Percentiles rank a stretch among this genome's conserved stretches.
Conservation (phyloP, 2,329 filamentous ascomycete species). For the Neocucurbitaria cava region DNA sequence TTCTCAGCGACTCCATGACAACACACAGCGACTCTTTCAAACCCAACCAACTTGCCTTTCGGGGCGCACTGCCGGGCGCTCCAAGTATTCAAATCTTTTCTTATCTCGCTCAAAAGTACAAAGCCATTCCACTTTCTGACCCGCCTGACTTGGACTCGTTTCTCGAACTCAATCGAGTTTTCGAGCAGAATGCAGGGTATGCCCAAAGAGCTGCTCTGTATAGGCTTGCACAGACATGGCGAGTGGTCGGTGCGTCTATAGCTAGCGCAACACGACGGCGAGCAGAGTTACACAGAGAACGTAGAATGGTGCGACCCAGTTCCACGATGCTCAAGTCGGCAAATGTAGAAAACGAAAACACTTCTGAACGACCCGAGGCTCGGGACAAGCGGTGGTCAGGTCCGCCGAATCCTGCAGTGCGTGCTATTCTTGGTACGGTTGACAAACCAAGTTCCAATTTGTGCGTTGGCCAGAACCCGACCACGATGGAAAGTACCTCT, state of each 20-base stretch:
- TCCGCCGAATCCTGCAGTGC: constrained; percentile 39
- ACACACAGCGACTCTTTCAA: constrained; percentile 49
- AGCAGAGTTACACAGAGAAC: constrained; percentile 41
- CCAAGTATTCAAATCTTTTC: constrained; percentile 47
- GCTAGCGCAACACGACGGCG: constrained; percentile 56
- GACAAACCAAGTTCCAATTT: constrained; percentile 35
- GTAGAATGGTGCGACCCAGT: constrained; percentile 32
- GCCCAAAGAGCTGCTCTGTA: constrained; percentile 59
- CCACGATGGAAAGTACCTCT: constrained; percentile 56
- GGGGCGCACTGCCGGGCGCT: constrained; percentile 56
- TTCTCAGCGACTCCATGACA: constrained; percentile 59
- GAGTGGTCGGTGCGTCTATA: constrained; percentile 60
- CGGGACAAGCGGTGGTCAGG: constrained; percentile 29
- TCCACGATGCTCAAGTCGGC: constrained; percentile 14
- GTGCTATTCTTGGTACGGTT: constrained; percentile 41
- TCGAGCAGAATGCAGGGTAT: constrained; percentile 62
- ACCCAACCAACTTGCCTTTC: constrained; percentile 57
- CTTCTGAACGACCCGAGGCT: constrained; percentile 23
- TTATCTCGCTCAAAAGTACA: constrained; percentile 55
- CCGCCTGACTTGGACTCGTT: constrained; percentile 49
- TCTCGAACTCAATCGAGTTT: constrained; percentile 48
- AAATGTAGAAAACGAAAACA: constrained; percentile 11
- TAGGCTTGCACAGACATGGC: constrained; percentile 66
- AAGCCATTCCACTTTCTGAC: constrained; percentile 47
- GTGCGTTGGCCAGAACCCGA: constrained; percentile 36